phyloP scores from a whole-genome alignment of 345 rosid species.

The Eucalyptus coolabah region DNA sequence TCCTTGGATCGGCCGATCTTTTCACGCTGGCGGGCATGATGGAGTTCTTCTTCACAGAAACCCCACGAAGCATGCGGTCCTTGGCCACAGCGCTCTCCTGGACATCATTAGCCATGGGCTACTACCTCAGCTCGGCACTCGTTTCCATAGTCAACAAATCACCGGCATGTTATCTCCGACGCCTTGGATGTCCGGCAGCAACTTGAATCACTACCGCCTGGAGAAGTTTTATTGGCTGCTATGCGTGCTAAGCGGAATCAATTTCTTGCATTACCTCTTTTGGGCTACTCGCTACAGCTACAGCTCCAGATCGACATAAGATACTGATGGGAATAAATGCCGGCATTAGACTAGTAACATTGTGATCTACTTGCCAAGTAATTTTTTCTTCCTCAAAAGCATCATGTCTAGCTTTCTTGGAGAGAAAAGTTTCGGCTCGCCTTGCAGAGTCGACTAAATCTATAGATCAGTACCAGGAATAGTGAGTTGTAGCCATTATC shows the following conservation, averaged over 20 bases:
- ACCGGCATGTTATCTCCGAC: conserved; percentile 23
- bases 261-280: conserved; percentile 70
- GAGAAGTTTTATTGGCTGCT: conserved; percentile 83
- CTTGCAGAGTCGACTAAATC: neutral
- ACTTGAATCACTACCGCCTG: conserved; percentile 72
- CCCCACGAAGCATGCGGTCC: conserved; percentile 76
- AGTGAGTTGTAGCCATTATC: neutral
- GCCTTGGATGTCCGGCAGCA: conserved; percentile 71
- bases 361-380: neutral
- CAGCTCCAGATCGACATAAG: conserved; percentile 22
- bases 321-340: neutral
- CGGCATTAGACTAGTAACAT: neutral
- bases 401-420: neutral
- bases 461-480: neutral
- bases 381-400: neutral
- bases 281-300: conserved; percentile 74
- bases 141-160: conserved; percentile 41
- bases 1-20: conserved; percentile 95
- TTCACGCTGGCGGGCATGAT: conserved; percentile 88
- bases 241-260: conserved; percentile 59
- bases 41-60: conserved; percentile 91
- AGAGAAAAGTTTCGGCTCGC: neutral
- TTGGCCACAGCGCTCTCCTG: conserved; percentile 85
- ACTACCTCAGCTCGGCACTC: conserved; percentile 77
- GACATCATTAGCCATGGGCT: conserved; percentile 94